Evolutionary conservation across 73 alveolate genomes (phyloP).

Genomic region (Blepharisma stoltei): DNA sequence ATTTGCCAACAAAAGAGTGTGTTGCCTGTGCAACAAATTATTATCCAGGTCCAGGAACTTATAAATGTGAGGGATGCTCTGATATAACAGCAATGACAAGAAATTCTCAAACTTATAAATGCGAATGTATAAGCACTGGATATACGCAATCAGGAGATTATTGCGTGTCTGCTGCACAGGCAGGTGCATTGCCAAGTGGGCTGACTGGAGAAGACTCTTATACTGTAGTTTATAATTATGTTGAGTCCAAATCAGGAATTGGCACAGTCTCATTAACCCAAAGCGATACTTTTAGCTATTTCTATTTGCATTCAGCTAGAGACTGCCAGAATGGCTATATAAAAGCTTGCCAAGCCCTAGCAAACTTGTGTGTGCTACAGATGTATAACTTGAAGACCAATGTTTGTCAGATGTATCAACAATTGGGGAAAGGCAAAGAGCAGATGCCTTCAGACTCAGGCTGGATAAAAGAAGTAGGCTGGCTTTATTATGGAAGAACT

Average conservation of each 20-base stretch:
- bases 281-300: conserved; percentile 49
- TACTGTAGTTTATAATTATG: neutral
- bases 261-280: conserved; percentile 23
- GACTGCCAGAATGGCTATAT: conserved; percentile 60
- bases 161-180: neutral
- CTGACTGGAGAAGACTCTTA: neutral
- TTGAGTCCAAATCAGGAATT: conserved; percentile 19
- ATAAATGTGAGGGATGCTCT: conserved; percentile 13
- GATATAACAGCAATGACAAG: conserved; percentile 3
- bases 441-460: conserved; percentile 32
- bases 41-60: neutral
- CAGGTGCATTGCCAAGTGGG: neutral
- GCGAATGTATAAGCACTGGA: conserved; percentile 5
- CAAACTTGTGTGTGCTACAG: conserved; percentile 70
- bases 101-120: neutral
- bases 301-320: conserved; percentile 50
- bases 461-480: conserved; percentile 45
- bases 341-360: conserved; percentile 57
- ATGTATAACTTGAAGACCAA: conserved; percentile 43
- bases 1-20: conserved; percentile 9
- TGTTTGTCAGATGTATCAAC: conserved; percentile 39
- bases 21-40: neutral
- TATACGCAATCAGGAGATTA: neutral
- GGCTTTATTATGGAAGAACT: conserved; percentile 49
- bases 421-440: too few species aligned